phyloP scores from a whole-genome alignment of 179 eudicot species.

The Drosera spatulata region DNA sequence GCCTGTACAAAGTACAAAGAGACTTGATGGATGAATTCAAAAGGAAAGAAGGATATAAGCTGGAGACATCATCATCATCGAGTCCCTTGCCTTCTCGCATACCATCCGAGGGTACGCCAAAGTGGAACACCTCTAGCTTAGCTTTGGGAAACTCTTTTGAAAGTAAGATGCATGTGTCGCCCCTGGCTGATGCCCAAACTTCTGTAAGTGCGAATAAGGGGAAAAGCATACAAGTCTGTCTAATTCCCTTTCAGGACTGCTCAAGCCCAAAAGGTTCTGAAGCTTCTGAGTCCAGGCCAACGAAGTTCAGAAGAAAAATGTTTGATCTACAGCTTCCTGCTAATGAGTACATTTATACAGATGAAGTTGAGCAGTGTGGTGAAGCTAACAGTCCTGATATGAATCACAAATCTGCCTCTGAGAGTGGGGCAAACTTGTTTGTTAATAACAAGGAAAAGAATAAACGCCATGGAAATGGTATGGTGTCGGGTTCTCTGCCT shows the following conservation, averaged over 20 bases:
- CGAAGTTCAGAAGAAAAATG: constrained; percentile 59
- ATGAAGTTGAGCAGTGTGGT: constrained; percentile 33
- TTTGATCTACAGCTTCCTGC: constrained; percentile 78
- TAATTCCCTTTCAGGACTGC: constrained; percentile 32
- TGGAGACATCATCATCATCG: constrained; percentile 70
- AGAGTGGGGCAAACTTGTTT: constrained; percentile 21
- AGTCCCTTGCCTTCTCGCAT: constrained; percentile 44
- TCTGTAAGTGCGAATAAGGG: constrained; percentile 47
- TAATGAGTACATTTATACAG: constrained; percentile 57
- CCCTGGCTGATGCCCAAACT: constrained; percentile 28
- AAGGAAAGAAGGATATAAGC: constrained; percentile 40
- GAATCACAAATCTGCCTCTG: constrained; percentile 14
- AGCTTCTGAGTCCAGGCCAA: constrained; percentile 60
- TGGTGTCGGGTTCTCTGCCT: constrained; percentile 19
- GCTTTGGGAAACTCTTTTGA: constrained; percentile 28
- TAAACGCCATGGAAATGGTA: constrained; percentile 16
- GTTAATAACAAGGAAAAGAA: constrained; percentile 16
- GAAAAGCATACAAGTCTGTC: constrained; percentile 27
- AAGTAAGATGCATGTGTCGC: constrained; percentile 32
- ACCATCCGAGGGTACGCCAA: constrained; percentile 39
- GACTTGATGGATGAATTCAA: constrained; percentile 75
- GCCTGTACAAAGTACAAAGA: constrained; percentile 70
- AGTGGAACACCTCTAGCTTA: constrained; percentile 43
- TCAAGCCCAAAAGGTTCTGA: constrained; percentile 46
- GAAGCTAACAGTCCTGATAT: constrained; percentile 23